Evolutionary conservation across 1,284 basidiomycete genomes (phyloP).

Genomic region (Cutaneotrichosporon sp.): DNA sequence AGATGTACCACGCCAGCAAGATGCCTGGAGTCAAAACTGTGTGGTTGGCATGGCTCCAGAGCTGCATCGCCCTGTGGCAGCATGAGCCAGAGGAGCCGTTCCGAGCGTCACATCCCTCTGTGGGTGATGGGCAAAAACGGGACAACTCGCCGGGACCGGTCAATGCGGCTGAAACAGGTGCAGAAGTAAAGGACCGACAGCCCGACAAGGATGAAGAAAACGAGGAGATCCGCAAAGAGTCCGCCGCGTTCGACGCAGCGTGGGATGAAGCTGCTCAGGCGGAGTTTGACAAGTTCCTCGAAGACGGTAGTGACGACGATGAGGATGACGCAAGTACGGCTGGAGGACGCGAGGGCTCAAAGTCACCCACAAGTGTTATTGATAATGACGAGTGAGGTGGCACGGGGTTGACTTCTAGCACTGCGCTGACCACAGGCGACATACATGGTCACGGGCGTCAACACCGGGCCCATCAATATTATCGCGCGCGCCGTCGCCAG

Average conservation of each 20-base stretch:
- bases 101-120: constrained; percentile 38
- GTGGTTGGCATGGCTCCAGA: constrained; percentile 80
- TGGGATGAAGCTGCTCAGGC: constrained; percentile 18
- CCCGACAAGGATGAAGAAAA: neutral
- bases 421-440: constrained; percentile 1
- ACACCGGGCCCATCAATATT: constrained; percentile 15
- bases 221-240: neutral
- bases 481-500: constrained; percentile 7
- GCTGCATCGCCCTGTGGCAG: constrained; percentile 74
- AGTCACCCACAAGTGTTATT: neutral
- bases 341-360: neutral
- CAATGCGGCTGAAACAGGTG: neutral
- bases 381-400: constrained; percentile 1
- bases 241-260: neutral
- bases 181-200: neutral
- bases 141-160: neutral
- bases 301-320: constrained; percentile 4
- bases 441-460: constrained; percentile 15
- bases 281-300: constrained; percentile 13
- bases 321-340: neutral
- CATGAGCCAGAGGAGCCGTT: constrained; percentile 33
- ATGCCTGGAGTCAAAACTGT: constrained; percentile 72
- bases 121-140: neutral
- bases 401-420: neutral
- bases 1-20: constrained; percentile 73